Conservation (phyloP, 2,329 filamentous ascomycete species). For the Periconia sp. region DNA sequence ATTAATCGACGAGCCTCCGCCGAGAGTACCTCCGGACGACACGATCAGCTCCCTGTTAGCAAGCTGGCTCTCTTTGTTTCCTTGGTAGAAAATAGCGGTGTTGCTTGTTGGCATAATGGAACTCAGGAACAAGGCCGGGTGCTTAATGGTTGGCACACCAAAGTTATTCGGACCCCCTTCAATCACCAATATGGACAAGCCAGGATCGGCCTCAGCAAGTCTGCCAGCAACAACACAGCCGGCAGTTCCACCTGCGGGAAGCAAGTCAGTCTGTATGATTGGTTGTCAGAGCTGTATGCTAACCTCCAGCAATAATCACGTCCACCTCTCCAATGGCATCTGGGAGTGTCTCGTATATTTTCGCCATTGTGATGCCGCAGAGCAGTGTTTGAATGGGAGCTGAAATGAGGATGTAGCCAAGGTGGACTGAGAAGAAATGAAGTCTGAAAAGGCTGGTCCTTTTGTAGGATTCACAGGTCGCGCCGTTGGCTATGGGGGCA, state of each 20-base stretch:
- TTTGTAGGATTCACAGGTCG: too few species aligned
- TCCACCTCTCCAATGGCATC: conserved; percentile 51
- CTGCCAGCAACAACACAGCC: conserved; percentile 58
- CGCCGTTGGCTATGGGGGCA: too few species aligned
- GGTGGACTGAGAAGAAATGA: too few species aligned
- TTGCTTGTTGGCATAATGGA: conserved; percentile 58
- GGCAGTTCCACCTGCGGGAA: conserved; percentile 53
- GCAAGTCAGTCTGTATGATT: conserved; percentile 53
- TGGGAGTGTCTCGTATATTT: conserved; percentile 36
- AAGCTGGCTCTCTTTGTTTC: conserved; percentile 53
- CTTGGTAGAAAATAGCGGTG: conserved; percentile 60
- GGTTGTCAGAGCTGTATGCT: conserved; percentile 3
- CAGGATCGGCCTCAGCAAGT: conserved; percentile 58
- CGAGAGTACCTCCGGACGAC: conserved; percentile 59
- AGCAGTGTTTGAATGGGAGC: too few species aligned
- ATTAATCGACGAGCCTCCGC: conserved; percentile 60
- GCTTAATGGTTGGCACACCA: conserved; percentile 56
- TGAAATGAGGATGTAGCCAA: too few species aligned
- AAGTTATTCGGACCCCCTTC: conserved; percentile 62
- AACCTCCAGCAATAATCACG: conserved; percentile 57
- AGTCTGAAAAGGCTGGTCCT: too few species aligned
- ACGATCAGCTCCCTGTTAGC: conserved; percentile 54
- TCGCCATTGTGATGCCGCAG: conserved; percentile 6
- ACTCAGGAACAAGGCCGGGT: conserved; percentile 58
- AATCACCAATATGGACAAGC: conserved; percentile 59